phyloP scores from a whole-genome alignment of 202 grass and related monocot genomes.

The Carex arenaria region DNA sequence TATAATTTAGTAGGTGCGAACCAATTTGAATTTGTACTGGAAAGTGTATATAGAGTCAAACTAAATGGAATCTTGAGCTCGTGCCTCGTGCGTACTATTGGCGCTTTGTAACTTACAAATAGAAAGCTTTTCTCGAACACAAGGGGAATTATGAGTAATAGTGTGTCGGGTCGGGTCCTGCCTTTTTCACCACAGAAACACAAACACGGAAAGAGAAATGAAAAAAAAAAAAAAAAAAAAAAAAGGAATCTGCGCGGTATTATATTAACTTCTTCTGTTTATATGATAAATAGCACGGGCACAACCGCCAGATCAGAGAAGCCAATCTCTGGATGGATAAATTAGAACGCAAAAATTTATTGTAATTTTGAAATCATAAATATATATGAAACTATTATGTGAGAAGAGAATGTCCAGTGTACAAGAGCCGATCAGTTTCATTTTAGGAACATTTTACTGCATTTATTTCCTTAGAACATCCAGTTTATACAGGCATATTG shows the following conservation, averaged over 20 bases:
- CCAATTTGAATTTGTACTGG: neutral
- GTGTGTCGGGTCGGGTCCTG: neutral
- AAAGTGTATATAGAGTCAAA: neutral
- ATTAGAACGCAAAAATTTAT: too few species aligned
- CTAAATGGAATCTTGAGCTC: conserved; percentile 11
- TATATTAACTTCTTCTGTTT: neutral
- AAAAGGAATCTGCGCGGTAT: neutral
- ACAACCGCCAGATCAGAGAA: too few species aligned
- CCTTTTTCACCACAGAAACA: neutral
- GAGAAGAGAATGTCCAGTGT: too few species aligned
- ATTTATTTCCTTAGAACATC: too few species aligned
- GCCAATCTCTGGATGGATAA: too few species aligned
- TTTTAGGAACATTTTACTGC: too few species aligned
- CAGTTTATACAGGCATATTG: too few species aligned
- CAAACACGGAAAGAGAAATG: neutral
- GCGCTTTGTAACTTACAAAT: neutral
- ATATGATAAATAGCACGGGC: too few species aligned
- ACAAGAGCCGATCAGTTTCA: too few species aligned
- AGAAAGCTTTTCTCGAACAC: neutral
- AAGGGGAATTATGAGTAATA: neutral
- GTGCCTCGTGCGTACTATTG: neutral
- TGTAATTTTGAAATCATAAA: too few species aligned
- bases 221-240: neutral
- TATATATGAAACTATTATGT: too few species aligned
- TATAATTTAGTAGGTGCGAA: neutral